Conservation (phyloP, 805 yeast genomes). For the Cephaloascus albidus region DNA sequence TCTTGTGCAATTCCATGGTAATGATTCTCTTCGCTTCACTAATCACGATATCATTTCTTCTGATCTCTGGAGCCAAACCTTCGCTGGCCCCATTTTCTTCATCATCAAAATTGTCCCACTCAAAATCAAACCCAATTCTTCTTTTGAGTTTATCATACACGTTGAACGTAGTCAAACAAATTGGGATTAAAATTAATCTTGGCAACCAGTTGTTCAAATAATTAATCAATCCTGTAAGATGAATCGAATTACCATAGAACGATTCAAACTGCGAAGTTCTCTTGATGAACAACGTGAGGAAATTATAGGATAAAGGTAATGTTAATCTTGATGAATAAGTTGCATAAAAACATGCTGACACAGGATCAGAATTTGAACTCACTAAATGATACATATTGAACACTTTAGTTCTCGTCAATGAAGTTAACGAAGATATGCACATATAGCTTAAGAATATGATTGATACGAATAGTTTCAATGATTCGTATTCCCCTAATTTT, state of each 20-base stretch:
- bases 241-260: constrained; percentile 69
- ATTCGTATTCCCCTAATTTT: constrained; percentile 11
- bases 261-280: constrained; percentile 51
- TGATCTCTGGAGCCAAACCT: constrained; percentile 2
- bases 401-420: constrained; percentile 57
- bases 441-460: constrained; percentile 49
- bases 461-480: constrained; percentile 29
- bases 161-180: constrained; percentile 51
- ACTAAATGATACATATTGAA: constrained; percentile 75
- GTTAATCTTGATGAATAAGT: constrained; percentile 77
- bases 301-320: constrained; percentile 74
- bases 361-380: constrained; percentile 61
- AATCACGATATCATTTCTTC: constrained; percentile 23
- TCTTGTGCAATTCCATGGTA: constrained; percentile 19
- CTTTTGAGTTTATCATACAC: constrained; percentile 54
- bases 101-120: constrained; percentile 29
- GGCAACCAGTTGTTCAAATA: constrained; percentile 71
- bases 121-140: constrained; percentile 24
- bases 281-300: constrained; percentile 52
- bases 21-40: constrained; percentile 33
- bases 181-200: constrained; percentile 62
- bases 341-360: constrained; percentile 67
- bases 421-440: constrained; percentile 56
- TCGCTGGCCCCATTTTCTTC: constrained; percentile 11
- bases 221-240: constrained; percentile 65